Evolutionary conservation across 345 rosid genomes (phyloP), one percentile per base, ranked within the genome.

Genomic region (Noccaea bulbosa): DNA sequence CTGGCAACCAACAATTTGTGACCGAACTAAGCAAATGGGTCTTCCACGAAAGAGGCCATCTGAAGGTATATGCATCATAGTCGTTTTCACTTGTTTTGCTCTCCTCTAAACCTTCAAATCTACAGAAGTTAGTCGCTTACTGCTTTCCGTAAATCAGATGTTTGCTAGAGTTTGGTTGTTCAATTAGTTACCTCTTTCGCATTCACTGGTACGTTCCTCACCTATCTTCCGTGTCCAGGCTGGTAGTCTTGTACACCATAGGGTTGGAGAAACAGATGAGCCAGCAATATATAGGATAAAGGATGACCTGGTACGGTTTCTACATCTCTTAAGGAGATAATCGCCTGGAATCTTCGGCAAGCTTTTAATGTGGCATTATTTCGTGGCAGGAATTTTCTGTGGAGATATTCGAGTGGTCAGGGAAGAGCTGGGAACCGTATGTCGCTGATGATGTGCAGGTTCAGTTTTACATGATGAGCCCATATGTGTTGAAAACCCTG

Each of bases 381-480:
- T 48, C 39, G 30, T 76, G 66, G 59, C 77, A 86, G 90, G 85
- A 84, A 11, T 83, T 85, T 67, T 81, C 79, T 63, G 83, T 84
- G 47, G 88, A 86, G 82, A 81, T 88, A 57, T 82, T 70, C 6
- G 90, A 88, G 55, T 86, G 87, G 88, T 84, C 87, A 65, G 93
- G 93, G 43, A 84, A 81, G 71, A 80, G 79, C 79, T 85, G 89
- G 95, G 91, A 82, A 66, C 87, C 88, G 24, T 88, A 83, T 80
- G 85, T 86, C 6, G 79, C 88, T 33, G 54, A 83, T 62, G 91
- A 88, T 65, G 85, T 83, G 70, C 88, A 83, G 75, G 87, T 88
- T 74, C 95, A 83, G 56, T 85, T 88, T 55, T 85, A 86, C 81
- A 86, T 85, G 95, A 88, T 85, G 91, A 86, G 91, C 70, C 90